phyloP scores from a whole-genome alignment of 345 rosid species.

The Hibiscus mutabilis region DNA sequence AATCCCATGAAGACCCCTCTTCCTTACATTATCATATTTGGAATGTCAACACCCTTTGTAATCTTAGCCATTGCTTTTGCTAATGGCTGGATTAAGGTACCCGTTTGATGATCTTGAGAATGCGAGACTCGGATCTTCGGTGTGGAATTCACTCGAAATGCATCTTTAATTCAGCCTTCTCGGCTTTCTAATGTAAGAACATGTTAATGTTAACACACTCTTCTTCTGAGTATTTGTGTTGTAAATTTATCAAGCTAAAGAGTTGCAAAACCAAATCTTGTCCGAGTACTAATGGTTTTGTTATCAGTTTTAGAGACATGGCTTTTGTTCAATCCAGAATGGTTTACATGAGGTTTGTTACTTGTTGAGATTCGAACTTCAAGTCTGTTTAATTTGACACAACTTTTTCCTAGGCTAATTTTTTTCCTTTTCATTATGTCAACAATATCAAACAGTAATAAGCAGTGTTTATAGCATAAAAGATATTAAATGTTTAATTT shows the following conservation, averaged over 20 bases:
- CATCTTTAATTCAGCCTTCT: not conserved
- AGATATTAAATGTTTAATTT: constrained; percentile 5
- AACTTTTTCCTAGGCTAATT: not conserved
- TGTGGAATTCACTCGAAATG: not conserved
- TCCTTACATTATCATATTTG: constrained; percentile 79
- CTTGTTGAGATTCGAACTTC: not conserved
- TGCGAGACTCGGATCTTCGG: not conserved
- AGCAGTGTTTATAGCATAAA: not conserved
- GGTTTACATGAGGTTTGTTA: not conserved
- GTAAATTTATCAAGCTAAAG: constrained; percentile 7
- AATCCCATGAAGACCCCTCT: constrained; percentile 92
- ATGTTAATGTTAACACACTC: constrained; percentile 1
- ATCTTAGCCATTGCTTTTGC: constrained; percentile 89
- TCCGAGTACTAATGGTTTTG: not conserved
- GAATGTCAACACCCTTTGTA: constrained; percentile 90
- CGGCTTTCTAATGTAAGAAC: constrained; percentile 11
- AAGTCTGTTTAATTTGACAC: not conserved
- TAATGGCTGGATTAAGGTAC: constrained; percentile 93
- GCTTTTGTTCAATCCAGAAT: too few relatives aligned
- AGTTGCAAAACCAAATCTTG: not conserved
- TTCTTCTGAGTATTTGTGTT: constrained; percentile 6
- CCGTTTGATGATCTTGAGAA: constrained; percentile 40
- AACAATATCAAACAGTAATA: not conserved
- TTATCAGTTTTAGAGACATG: not conserved
- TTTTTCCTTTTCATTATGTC: constrained; percentile 9